Base-by-base conservation (phyloP, 78 protist genomes). In the Dictyostelium purpureum region DNA sequence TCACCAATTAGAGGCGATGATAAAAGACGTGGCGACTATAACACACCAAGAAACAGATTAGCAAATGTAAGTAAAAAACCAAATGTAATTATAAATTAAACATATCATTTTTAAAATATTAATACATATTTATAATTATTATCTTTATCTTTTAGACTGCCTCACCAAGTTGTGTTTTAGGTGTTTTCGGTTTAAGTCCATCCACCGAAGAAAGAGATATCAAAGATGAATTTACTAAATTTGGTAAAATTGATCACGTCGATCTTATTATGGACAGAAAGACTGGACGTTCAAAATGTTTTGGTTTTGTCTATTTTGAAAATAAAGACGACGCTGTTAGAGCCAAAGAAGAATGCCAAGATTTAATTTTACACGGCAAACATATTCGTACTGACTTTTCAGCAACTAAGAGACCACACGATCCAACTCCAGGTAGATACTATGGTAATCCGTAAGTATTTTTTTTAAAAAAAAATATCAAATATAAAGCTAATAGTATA, bases 301-400 rank as follows among this genome's bases (percentile, higher is more conserved):
- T 51, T 51, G 94, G 81, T 31, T 90, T 90, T 73, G 80, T 90
- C 9, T 78, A 77, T 54, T 90, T 90, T 69, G 88, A 90, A 16
- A 37, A 63, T 7, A 57, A 78, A 40, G 87, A 77, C 0, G 75
- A 73, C 54, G 94, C 94, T 6, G 24, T 75, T 26, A 75, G 74
- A 47, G 94, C 89, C n/a, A 73, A 73, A 42, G 71, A 77, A 33
- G 87, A 57, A 43, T 79, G 83, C 31, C 88, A 79, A 51, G 76
- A 47, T 42, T 63, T 76, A n/a, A 57, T 67, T 37, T 56, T 77
- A 52, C 74, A 76, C 26, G 94, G 94, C 7, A 77, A 69, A 21
- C 18, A 21, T 0, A 76, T 90, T n/a, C 49, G 94, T n/a, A 90
- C 82, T 0, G 94, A 90, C 70, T 90, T 78, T 57, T 78, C 89